Conservation (phyloP, 257 asterid genomes). For the Paulownia fortunei region DNA sequence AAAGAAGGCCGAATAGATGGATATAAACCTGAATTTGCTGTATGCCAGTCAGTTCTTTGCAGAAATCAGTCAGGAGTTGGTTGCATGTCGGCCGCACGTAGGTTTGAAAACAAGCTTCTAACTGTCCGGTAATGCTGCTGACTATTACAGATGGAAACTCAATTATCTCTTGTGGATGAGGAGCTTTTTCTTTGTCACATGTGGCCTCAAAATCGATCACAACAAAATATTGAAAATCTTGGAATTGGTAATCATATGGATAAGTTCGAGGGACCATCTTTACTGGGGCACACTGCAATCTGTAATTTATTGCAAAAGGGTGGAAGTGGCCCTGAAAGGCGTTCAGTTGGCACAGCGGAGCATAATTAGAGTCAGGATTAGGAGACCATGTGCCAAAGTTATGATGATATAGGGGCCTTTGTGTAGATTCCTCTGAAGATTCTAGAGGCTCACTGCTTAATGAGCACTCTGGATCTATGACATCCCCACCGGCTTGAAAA, state of each 20-base stretch:
- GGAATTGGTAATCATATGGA: constrained; percentile 60
- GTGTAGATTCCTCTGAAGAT: constrained; percentile 49
- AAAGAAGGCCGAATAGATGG: constrained; percentile 7
- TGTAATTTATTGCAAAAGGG: constrained; percentile 59
- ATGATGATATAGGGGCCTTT: constrained; percentile 44
- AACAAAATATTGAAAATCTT: constrained; percentile 77
- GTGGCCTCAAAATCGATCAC: constrained; percentile 95
- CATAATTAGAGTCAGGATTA: constrained; percentile 49
- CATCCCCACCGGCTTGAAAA: constrained; percentile 47
- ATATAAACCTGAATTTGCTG: constrained; percentile 74
- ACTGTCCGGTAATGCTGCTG: constrained; percentile 70
- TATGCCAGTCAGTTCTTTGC: constrained; percentile 88
- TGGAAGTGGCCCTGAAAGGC: constrained; percentile 56
- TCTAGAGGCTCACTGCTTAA: constrained; percentile 49
- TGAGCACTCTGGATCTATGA: constrained; percentile 46
- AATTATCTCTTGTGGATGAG: constrained; percentile 91
- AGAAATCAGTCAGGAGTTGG: constrained; percentile 74
- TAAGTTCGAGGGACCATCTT: constrained; percentile 56
- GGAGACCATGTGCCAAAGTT: constrained; percentile 56
- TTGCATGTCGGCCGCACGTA: constrained; percentile 87
- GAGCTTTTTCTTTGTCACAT: constrained; percentile 75
- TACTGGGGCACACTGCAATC: constrained; percentile 54
- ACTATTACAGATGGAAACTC: constrained; percentile 93
- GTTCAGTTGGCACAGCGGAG: constrained; percentile 48
- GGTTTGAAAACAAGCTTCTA: constrained; percentile 80